Evolutionary conservation across 352 stramenopile genomes (phyloP).

Genomic region (Globisporangium echinulatum): DNA sequence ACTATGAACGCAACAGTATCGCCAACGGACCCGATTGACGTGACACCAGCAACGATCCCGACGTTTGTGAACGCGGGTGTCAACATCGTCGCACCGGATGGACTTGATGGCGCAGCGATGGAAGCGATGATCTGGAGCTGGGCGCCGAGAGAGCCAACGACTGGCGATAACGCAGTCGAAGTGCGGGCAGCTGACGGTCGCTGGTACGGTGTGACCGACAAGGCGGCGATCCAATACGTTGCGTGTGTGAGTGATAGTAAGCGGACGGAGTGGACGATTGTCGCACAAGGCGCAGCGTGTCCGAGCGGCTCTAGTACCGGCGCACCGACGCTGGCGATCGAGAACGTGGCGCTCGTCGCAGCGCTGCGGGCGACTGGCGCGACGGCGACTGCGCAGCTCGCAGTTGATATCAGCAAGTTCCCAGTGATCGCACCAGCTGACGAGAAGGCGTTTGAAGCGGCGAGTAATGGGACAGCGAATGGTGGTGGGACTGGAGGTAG

Average conservation of each 20-base stretch:
- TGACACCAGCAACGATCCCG: slow-evolving; percentile 34
- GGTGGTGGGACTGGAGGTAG: not conserved
- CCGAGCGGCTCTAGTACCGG: slow-evolving; percentile 26
- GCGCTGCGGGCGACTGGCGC: slow-evolving; percentile 20
- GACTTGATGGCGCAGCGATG: slow-evolving; percentile 40
- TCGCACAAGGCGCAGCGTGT: slow-evolving; percentile 38
- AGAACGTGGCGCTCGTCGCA: slow-evolving; percentile 38
- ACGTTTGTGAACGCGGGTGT: slow-evolving; percentile 47
- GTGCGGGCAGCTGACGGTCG: slow-evolving; percentile 42
- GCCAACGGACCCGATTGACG: slow-evolving; percentile 17
- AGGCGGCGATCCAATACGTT: slow-evolving; percentile 33
- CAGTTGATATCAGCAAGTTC: slow-evolving; percentile 40
- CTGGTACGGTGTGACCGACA: slow-evolving; percentile 42
- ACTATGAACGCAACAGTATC: slow-evolving; percentile 12
- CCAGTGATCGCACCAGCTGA: slow-evolving; percentile 39
- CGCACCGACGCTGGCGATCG: slow-evolving; percentile 32
- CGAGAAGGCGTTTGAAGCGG: slow-evolving; percentile 25
- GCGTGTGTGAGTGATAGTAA: slow-evolving; percentile 51
- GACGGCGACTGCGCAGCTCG: slow-evolving; percentile 33
- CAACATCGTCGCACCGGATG: slow-evolving; percentile 53
- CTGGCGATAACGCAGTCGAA: slow-evolving; percentile 28
- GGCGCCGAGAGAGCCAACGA: slow-evolving; percentile 41
- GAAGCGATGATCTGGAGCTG: slow-evolving; percentile 59
- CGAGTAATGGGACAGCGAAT: not conserved
- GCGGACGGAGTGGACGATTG: slow-evolving; percentile 38